Conservation (phyloP, 1,284 basidiomycete species). For the Naganishia sp. region DNA sequence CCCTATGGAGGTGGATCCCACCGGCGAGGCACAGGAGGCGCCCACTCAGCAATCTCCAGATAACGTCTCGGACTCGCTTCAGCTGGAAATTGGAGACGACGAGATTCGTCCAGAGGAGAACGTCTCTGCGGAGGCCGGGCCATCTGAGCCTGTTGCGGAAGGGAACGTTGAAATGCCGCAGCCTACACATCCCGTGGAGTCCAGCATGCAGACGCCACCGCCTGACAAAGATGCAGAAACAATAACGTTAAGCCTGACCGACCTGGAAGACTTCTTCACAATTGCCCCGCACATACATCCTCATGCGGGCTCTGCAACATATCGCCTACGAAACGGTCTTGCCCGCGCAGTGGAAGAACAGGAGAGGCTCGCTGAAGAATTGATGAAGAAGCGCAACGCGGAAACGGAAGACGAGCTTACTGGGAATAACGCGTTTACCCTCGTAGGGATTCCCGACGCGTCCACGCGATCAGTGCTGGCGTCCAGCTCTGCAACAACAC, state of each 20-base stretch:
- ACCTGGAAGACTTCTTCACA: slow-evolving; percentile 45
- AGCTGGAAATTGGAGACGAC: neutral
- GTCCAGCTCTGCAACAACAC: slow-evolving; percentile 6
- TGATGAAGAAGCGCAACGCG: neutral
- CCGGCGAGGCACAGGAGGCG: neutral
- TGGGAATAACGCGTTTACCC: neutral
- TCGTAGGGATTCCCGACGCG: no score
- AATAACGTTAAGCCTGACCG: slow-evolving; percentile 2
- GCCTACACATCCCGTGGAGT: no score
- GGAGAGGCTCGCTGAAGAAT: slow-evolving; percentile 24
- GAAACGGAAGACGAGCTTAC: neutral
- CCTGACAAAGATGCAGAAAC: neutral
- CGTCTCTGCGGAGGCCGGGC: no score
- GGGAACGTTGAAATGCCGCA: no score
- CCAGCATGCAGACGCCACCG: no score
- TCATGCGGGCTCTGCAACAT: slow-evolving; percentile 45
- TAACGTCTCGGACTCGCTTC: slow-evolving; percentile 19
- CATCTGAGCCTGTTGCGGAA: no score
- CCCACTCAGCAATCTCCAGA: slow-evolving; percentile 6
- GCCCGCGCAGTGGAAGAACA: slow-evolving; percentile 39
- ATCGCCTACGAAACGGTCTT: slow-evolving; percentile 42
- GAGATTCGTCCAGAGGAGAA: neutral
- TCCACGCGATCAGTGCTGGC: neutral
- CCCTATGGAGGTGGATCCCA: neutral
- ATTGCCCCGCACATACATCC: slow-evolving; percentile 46